Conservation (phyloP, 2,329 filamentous ascomycete species). For the Pseudogymnoascus sp. region DNA sequence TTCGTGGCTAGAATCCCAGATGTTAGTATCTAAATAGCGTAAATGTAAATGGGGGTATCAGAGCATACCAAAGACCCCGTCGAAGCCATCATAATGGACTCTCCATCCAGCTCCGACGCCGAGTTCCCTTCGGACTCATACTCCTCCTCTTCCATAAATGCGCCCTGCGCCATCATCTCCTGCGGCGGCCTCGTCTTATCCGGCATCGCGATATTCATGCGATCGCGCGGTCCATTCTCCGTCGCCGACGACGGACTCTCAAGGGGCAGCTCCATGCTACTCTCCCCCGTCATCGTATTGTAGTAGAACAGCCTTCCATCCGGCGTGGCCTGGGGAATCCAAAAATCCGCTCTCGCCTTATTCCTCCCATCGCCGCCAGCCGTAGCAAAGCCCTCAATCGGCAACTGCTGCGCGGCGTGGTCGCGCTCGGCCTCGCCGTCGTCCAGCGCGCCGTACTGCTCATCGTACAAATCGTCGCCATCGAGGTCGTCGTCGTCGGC, state of each 20-base stretch:
- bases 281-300: constrained; percentile 94
- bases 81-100: constrained; percentile 62
- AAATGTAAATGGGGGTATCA: constrained; percentile 12
- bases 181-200: constrained; percentile 84
- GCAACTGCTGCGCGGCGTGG: constrained; percentile 36
- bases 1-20: constrained; percentile 41
- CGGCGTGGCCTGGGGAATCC: constrained; percentile 94
- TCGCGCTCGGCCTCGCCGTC: constrained; percentile 58
- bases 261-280: constrained; percentile 86
- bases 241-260: constrained; percentile 76
- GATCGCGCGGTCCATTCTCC: constrained; percentile 80
- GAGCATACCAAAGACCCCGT: constrained; percentile 59
- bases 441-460: constrained; percentile 43
- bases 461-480: constrained; percentile 59
- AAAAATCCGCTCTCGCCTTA: constrained; percentile 84
- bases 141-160: constrained; percentile 73
- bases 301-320: constrained; percentile 95
- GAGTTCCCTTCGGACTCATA: constrained; percentile 79
- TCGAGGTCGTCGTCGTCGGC: constrained; percentile 60
- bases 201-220: constrained; percentile 80
- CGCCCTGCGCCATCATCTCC: constrained; percentile 82
- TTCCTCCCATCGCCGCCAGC: constrained; percentile 49
- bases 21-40: constrained; percentile 12
- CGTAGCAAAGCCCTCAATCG: constrained; percentile 32
- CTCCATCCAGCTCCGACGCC: constrained; percentile 78